Evolutionary conservation across 2,329 filamentous ascomycete species (phyloP).

Genomic region (Microsporum audouinii): DNA sequence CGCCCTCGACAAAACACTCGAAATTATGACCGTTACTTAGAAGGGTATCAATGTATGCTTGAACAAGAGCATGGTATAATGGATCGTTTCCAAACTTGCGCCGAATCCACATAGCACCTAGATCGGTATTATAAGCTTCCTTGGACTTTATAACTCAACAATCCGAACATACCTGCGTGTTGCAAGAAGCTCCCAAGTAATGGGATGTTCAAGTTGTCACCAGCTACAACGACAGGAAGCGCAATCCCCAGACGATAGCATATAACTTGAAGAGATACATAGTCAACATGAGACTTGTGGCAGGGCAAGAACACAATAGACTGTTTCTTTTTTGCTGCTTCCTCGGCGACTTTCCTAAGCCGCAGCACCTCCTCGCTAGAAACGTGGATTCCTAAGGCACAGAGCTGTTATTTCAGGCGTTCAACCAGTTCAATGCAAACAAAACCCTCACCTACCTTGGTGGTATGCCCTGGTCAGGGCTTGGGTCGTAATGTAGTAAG

Average conservation of each 20-base stretch:
- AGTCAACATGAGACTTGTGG: slow-evolving; percentile 91
- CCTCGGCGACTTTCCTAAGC: slow-evolving; percentile 66
- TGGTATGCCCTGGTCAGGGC: slow-evolving; percentile 87
- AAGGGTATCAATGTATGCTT: slow-evolving; percentile 87
- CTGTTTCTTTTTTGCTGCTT: slow-evolving; percentile 76
- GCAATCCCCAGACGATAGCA: slow-evolving; percentile 87
- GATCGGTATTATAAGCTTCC: not conserved
- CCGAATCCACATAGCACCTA: slow-evolving; percentile 86
- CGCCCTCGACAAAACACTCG: slow-evolving; percentile 95
- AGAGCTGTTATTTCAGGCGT: not conserved
- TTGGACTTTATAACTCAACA: not conserved
- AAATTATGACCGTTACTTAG: slow-evolving; percentile 87
- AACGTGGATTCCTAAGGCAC: slow-evolving; percentile 61
- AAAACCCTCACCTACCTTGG: slow-evolving; percentile 45
- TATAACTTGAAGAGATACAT: slow-evolving; percentile 86
- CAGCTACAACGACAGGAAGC: slow-evolving; percentile 82
- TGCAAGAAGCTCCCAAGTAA: slow-evolving; percentile 82
- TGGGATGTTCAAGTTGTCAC: slow-evolving; percentile 93
- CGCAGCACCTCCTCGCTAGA: slow-evolving; percentile 86
- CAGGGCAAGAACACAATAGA: slow-evolving; percentile 93
- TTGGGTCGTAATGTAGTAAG: slow-evolving; percentile 83
- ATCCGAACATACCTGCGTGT: slow-evolving; percentile 54
- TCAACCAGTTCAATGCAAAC: not conserved
- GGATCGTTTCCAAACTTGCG: slow-evolving; percentile 85
- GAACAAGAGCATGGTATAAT: slow-evolving; percentile 83